Conservation (phyloP, 2,329 filamentous ascomycete species). For the Aspergillus viridinutans region DNA sequence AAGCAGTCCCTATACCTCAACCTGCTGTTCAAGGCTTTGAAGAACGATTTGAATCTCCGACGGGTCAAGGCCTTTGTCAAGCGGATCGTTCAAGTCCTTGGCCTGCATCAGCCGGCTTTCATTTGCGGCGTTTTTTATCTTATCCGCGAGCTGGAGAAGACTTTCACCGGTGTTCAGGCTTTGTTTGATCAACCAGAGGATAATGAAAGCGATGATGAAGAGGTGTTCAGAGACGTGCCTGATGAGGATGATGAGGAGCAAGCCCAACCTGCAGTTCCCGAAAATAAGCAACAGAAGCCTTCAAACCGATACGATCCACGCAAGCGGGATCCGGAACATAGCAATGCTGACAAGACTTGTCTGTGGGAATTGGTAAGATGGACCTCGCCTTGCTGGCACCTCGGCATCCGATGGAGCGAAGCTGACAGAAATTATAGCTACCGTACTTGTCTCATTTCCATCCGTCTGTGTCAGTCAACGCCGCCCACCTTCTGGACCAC, state of each 20-base stretch:
- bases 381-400: background rate
- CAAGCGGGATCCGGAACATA: conserved; percentile 87
- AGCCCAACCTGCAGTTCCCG: conserved; percentile 16
- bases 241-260: conserved; percentile 49
- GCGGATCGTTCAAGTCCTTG: conserved; percentile 79
- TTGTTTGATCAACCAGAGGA: conserved; percentile 79
- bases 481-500: conserved; percentile 64
- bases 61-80: conserved; percentile 96
- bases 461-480: conserved; percentile 84
- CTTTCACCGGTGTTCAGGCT: conserved; percentile 74
- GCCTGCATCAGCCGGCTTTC: conserved; percentile 87
- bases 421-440: conserved; percentile 30
- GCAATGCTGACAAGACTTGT: conserved; percentile 88
- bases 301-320: conserved; percentile 68
- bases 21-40: conserved; percentile 79
- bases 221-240: conserved; percentile 63
- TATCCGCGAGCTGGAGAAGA: conserved; percentile 71
- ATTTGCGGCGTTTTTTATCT: conserved; percentile 90
- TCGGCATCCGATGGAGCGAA: background rate
- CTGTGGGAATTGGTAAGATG: conserved; percentile 77
- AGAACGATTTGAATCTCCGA: conserved; percentile 83
- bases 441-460: conserved; percentile 83
- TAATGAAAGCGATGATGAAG: conserved; percentile 65
- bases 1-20: conserved; percentile 97
- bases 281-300: conserved; percentile 29